A percentile compares a stretch with the other conserved stretches of the same genome.
These are phyloP conservation scores for Trichoderma atroviride DNA, from an alignment of 2,329 filamentous ascomycete species.

Conservation along the genomic window DNA sequence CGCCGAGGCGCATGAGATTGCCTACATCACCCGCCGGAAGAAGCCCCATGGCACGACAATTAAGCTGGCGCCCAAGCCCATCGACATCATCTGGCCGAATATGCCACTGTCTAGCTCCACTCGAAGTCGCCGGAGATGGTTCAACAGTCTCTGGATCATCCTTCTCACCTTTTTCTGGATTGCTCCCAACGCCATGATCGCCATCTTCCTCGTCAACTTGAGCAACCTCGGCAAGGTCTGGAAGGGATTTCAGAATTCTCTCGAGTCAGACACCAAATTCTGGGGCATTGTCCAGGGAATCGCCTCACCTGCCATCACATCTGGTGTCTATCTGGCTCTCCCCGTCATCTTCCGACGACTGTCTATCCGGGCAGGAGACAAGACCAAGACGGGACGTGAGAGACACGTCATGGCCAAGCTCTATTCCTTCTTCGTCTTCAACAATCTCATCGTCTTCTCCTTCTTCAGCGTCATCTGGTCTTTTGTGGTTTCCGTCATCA, in stretches of 20 bases:
- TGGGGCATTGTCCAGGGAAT: slow-evolving; percentile 96
- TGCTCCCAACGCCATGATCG: slow-evolving; percentile 89
- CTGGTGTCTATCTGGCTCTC: slow-evolving; percentile 81
- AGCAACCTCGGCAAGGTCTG: slow-evolving; percentile 79
- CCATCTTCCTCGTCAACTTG: slow-evolving; percentile 88
- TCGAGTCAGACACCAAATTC: slow-evolving; percentile 63
- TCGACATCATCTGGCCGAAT: slow-evolving; percentile 96
- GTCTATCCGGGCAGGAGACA: slow-evolving; percentile 79
- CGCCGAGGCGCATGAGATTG: slow-evolving; percentile 82
- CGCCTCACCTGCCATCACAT: slow-evolving; percentile 82
- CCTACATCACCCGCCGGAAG: slow-evolving; percentile 78
- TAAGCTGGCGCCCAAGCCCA: slow-evolving; percentile 78
- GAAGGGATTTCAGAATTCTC: slow-evolving; percentile 68
- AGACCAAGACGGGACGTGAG: slow-evolving; percentile 90
- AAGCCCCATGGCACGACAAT: slow-evolving; percentile 78
- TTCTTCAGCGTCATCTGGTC: slow-evolving; percentile 82
- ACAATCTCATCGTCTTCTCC: slow-evolving; percentile 93
- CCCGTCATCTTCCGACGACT: slow-evolving; percentile 90
- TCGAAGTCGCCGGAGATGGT: slow-evolving; percentile 70
- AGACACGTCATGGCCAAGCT: slow-evolving; percentile 88
- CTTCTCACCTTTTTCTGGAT: slow-evolving; percentile 84
- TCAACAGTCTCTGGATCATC: slow-evolving; percentile 83
- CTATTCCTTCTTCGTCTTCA: slow-evolving; percentile 96
- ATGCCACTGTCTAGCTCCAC: slow-evolving; percentile 70
- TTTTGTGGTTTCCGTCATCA: slow-evolving; percentile 68